Base-by-base conservation (phyloP, 2,329 filamentous ascomycete species). In the Cytospora leucostoma region DNA sequence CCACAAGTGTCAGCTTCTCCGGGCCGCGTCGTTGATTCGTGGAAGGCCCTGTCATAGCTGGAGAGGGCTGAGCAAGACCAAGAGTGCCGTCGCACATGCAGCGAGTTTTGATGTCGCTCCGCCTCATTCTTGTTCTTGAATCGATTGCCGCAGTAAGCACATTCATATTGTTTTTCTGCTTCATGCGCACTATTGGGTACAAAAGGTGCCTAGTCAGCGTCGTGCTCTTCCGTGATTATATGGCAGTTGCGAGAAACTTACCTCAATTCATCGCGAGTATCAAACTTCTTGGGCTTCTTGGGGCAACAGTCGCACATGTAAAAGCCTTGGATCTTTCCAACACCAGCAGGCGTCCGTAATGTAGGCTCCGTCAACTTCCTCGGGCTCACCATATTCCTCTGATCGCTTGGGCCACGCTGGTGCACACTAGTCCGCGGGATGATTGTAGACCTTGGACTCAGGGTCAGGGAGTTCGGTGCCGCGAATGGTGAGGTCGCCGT, bases 91-190 rank as follows among this genome's bases (percentile, higher is more conserved):
- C 94, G 88, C 10, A 98, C 84, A 75, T 98, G 94, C 12, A 98
- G 85, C 15, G 93, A 97, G 72, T 97, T 98, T 72, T 97, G 93
- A 74, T 98, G 94, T 37, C 95, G 87, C 76, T 98, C 94, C 2
- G 93, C 93, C 78, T 98, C 95, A 71, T 98, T 98, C 78, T 98
- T 98, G 79, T 98, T 98, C 78, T 98, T 98, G 81, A 98, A 98
- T 12, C 94, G 88, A 74, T 97, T 97, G 50, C 90, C 90, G 75
- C 94, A 98, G 74, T 92, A 98, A 34, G 87, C 84, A 76, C 94
- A 98, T 67, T 91, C 91, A 75, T 97, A 98, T 76, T 98, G 94
- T 76, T 98, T 98, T 76, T 98, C 95, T 73, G 92, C 88, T 76
- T 95, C 92, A 74, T 98, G 94, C 52, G 88, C 80, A 67, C 94